Percentiles rank a stretch among this genome's conserved stretches.
Evolutionary conservation across 192 early-diverging fungal genomes (phyloP).

Genomic region (Gamsiella multidivaricata): DNA sequence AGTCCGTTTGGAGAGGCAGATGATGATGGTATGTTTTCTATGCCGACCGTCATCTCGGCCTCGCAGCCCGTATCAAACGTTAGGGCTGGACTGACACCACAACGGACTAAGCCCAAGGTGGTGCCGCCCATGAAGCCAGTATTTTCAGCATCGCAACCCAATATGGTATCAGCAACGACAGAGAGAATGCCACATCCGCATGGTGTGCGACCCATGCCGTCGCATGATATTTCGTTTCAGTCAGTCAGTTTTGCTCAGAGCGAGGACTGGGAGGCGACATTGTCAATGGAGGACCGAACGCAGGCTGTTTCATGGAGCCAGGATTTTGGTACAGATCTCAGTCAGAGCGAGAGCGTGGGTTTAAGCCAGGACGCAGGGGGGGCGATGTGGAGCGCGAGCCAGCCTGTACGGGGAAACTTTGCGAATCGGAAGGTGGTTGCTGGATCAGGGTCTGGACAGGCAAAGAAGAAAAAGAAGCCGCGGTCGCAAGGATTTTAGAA

Average conservation of each 20-base stretch:
- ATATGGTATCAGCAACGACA: too few species aligned
- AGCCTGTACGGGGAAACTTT: slow-evolving; percentile 26
- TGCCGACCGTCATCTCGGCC: slow-evolving; percentile 22
- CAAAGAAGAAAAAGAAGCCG: slow-evolving; percentile 42
- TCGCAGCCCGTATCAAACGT: slow-evolving; percentile 1
- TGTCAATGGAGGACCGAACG: too few species aligned
- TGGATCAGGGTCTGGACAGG: neutral
- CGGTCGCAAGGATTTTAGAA: slow-evolving; percentile 25
- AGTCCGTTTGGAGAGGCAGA: slow-evolving; percentile 8
- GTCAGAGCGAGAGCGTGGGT: slow-evolving; percentile 13
- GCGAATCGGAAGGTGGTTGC: slow-evolving; percentile 2
- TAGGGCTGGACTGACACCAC: neutral
- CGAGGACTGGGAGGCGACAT: neutral
- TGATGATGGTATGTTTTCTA: slow-evolving; percentile 30
- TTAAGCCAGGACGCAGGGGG: slow-evolving; percentile 2
- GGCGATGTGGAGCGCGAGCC: slow-evolving; percentile 19
- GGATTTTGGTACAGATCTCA: neutral
- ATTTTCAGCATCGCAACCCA: neutral
- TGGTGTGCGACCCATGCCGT: too few species aligned
- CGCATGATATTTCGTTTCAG: neutral
- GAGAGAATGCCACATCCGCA: too few species aligned
- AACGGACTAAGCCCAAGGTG: too few species aligned
- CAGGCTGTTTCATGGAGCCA: neutral
- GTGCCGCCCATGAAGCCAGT: neutral
- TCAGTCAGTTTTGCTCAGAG: neutral